Evolutionary conservation across 73 alveolate genomes (phyloP).

Genomic region (Tetrahymena malaccensis): DNA sequence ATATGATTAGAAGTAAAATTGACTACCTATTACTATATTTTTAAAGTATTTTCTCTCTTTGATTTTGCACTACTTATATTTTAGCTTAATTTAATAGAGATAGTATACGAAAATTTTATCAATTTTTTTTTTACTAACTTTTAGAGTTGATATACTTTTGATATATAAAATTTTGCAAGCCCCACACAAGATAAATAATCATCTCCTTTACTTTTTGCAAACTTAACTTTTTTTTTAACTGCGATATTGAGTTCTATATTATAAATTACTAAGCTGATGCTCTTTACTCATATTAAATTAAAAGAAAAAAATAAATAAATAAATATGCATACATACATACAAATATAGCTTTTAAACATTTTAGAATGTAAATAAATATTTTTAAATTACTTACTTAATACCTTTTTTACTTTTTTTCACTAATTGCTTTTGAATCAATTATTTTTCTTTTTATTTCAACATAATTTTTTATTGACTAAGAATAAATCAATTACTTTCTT

Average conservation of each 20-base stretch:
- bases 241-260: neutral
- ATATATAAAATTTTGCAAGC: neutral
- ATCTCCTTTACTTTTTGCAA: neutral
- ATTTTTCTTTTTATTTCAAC: neutral
- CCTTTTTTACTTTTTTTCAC: neutral
- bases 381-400: neutral
- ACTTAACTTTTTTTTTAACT: neutral
- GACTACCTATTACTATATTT: neutral
- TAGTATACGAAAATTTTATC: too few species aligned
- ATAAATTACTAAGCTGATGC: neutral
- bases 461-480: neutral
- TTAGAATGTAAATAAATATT: neutral
- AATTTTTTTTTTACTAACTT: neutral
- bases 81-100: neutral
- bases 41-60: neutral
- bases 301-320: too few species aligned
- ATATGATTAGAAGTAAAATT: neutral
- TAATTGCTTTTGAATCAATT: neutral
- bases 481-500: neutral
- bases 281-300: too few species aligned
- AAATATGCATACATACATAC: too few species aligned
- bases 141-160: neutral
- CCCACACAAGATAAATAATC: neutral
- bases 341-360: neutral
- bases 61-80: neutral